Conservation (phyloP, 2,329 filamentous ascomycete species). For the Apiospora malaysiana region DNA sequence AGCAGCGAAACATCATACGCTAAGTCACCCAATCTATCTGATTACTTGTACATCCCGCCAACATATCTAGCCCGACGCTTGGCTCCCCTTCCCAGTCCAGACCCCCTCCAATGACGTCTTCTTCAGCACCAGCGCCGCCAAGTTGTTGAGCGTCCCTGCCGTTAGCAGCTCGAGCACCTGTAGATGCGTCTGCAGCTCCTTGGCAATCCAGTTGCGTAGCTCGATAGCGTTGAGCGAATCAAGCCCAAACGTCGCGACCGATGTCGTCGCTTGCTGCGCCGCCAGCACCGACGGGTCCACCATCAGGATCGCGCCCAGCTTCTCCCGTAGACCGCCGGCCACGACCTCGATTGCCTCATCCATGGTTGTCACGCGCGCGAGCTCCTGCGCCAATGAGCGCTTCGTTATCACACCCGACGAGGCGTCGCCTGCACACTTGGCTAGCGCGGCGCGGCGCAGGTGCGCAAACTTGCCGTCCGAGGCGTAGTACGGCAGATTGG, state of each 20-base stretch:
- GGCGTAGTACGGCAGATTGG: slow-evolving; percentile 56
- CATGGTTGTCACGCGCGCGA: slow-evolving; percentile 30
- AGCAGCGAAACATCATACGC: not conserved
- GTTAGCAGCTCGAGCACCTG: slow-evolving; percentile 62
- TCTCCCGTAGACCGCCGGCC: slow-evolving; percentile 50
- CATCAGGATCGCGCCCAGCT: slow-evolving; percentile 55
- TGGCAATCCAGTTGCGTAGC: slow-evolving; percentile 56
- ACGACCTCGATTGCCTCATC: slow-evolving; percentile 52
- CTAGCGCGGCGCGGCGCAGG: slow-evolving; percentile 44
- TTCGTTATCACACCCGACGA: slow-evolving; percentile 39
- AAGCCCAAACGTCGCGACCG: slow-evolving; percentile 41
- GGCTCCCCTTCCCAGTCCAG: not conserved
- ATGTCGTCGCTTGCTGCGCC: slow-evolving; percentile 28
- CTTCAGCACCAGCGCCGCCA: slow-evolving; percentile 16
- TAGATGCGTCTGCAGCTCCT: slow-evolving; percentile 55
- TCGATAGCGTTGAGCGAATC: slow-evolving; percentile 58
- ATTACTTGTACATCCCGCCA: not conserved
- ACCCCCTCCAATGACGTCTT: slow-evolving; percentile 9
- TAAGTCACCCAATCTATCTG: not conserved
- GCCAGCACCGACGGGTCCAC: slow-evolving; percentile 55
- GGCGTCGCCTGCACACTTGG: slow-evolving; percentile 44
- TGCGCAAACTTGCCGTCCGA: slow-evolving; percentile 60
- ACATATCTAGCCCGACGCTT: not conserved
- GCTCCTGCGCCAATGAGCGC: slow-evolving; percentile 48
- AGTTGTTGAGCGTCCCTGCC: slow-evolving; percentile 45